A percentile compares a stretch with the other conserved stretches of the same genome.
These are phyloP conservation scores for Gossypium raimondii DNA, from an alignment of 345 rosid species.

Conservation along the genomic window DNA sequence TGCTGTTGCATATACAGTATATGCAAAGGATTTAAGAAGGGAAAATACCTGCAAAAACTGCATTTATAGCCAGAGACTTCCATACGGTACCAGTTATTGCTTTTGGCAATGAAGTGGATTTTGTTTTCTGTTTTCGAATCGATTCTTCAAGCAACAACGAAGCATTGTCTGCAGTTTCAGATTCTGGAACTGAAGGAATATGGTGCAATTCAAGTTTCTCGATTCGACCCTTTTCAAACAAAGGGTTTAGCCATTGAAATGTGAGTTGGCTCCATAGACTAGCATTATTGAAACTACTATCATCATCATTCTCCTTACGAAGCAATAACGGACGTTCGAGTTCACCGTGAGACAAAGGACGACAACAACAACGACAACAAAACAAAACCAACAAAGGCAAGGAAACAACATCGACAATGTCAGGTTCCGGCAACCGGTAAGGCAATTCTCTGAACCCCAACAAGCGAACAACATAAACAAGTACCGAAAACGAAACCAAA, in stretches of 20 bases:
- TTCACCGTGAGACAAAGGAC: conserved; percentile 3
- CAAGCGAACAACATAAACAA: conserved; percentile 19
- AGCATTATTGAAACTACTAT: conserved; percentile 26
- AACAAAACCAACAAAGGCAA: conserved; percentile 36
- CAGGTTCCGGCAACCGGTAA: conserved; percentile 25
- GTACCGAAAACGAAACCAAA: conserved; percentile 24
- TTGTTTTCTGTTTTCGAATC: conserved; percentile 31
- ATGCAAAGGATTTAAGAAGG: not conserved
- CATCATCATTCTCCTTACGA: conserved; percentile 14
- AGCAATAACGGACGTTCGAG: conserved; percentile 35
- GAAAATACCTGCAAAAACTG: conserved; percentile 55
- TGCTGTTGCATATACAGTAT: conserved; percentile 5
- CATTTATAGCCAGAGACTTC: conserved; percentile 49
- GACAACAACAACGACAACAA: conserved; percentile 31
- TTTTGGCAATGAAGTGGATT: conserved; percentile 32
- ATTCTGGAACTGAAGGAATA: conserved; percentile 46
- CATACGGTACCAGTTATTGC: conserved; percentile 34
- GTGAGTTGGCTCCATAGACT: conserved; percentile 47
- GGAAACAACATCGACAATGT: conserved; percentile 33
- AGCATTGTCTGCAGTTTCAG: conserved; percentile 53
- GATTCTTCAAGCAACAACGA: conserved; percentile 49
- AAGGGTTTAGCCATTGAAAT: conserved; percentile 58
- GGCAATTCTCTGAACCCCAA: conserved; percentile 21
- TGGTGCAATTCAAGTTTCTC: conserved; percentile 44
- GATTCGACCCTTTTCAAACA: conserved; percentile 36